These are phyloP conservation scores for Grigorovia transvaalensis DNA, from an alignment of 805 yeast genomes.

Conservation along the genomic window DNA sequence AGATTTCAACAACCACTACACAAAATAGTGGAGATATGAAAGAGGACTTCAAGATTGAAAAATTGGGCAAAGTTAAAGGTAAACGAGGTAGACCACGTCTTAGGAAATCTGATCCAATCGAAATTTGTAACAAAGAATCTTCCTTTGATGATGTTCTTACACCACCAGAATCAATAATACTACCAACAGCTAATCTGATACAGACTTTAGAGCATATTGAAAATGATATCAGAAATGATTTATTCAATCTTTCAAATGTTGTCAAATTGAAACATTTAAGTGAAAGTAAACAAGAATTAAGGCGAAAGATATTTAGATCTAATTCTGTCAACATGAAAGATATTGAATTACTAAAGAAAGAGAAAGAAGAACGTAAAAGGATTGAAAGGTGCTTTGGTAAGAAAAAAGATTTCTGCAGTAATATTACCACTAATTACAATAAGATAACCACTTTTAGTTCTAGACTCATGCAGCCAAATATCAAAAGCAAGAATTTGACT, in stretches of 20 bases:
- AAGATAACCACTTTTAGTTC: not conserved
- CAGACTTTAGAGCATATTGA: not conserved
- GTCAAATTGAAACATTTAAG: not conserved
- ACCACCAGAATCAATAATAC: not conserved
- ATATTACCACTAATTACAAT: not conserved
- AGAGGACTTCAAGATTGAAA: too few species aligned
- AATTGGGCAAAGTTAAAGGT: not conserved
- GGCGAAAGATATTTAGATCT: conserved; percentile 3
- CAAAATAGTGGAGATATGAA: not conserved
- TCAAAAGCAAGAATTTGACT: not conserved
- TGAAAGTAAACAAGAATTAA: not conserved
- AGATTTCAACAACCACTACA: not conserved
- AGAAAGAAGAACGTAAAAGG: not conserved
- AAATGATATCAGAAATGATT: not conserved
- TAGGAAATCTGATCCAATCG: not conserved
- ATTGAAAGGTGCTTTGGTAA: not conserved
- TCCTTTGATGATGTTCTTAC: not conserved
- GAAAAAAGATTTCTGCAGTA: not conserved
- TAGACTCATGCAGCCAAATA: not conserved
- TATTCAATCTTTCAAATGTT: not conserved
- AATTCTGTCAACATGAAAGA: conserved; percentile 15
- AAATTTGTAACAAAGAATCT: not conserved
- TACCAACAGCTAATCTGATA: not conserved
- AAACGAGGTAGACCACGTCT: not conserved
- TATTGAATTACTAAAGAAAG: conserved; percentile 9